These are phyloP conservation scores for Dactylis glomerata DNA, from an alignment of 176 grass and related monocot species.

Conservation along the genomic window DNA sequence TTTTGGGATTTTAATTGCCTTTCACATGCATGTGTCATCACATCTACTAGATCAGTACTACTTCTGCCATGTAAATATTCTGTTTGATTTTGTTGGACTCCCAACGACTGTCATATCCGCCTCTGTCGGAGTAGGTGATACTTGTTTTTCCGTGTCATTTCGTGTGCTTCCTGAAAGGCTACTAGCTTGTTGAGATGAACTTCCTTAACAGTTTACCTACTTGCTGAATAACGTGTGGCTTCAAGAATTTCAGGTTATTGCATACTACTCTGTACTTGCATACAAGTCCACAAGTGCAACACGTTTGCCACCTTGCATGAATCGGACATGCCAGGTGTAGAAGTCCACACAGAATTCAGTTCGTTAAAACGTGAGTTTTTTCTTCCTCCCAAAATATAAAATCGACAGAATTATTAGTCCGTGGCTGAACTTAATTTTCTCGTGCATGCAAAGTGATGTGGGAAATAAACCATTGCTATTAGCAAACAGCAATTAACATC, in stretches of 20 bases:
- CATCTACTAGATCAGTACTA: slow-evolving; percentile 10
- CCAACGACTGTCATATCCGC: background rate
- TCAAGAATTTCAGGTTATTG: background rate
- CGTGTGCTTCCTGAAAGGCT: slow-evolving; percentile 9
- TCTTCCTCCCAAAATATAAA: background rate
- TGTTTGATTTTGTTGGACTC: background rate
- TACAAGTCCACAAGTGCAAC: background rate
- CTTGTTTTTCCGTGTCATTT: slow-evolving; percentile 14
- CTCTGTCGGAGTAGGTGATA: slow-evolving; percentile 24
- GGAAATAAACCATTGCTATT: background rate
- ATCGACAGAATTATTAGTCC: background rate
- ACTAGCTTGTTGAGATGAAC: background rate
- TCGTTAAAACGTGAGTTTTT: background rate
- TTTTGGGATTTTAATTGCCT: slow-evolving; percentile 7
- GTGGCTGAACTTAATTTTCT: background rate
- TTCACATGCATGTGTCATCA: slow-evolving; percentile 25
- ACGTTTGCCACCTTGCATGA: background rate
- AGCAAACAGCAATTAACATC: background rate
- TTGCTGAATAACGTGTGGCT: background rate
- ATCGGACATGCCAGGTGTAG: background rate
- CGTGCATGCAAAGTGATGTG: background rate
- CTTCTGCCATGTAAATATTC: slow-evolving; percentile 30
- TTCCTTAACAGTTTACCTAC: background rate
- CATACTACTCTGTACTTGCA: background rate
- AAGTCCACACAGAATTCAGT: background rate